Evolutionary conservation across 495 filamentous ascomycete species (phyloP).

Genomic region (Articulospora tetracladia): DNA sequence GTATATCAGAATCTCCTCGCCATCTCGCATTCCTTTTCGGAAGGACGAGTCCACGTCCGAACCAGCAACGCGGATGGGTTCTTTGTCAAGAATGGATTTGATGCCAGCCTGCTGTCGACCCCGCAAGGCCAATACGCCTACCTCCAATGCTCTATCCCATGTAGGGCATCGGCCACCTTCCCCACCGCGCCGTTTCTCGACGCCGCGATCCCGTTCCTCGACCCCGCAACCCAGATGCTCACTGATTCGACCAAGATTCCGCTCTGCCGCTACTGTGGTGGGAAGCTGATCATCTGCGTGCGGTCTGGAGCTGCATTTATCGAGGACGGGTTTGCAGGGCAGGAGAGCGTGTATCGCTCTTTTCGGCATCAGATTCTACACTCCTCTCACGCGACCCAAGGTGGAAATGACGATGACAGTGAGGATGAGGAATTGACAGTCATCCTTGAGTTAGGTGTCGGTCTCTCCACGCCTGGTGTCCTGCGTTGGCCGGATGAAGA

Average conservation of each 20-base stretch:
- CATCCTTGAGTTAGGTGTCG: neutral
- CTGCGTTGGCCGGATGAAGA: neutral
- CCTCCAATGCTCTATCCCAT: neutral
- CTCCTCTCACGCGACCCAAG: neutral
- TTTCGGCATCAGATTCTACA: neutral
- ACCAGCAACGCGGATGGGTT: neutral
- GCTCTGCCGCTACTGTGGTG: neutral
- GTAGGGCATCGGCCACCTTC: neutral
- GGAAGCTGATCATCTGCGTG: neutral
- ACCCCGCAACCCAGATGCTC: neutral
- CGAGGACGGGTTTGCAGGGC: neutral
- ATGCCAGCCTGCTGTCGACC: neutral
- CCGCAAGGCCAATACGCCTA: neutral
- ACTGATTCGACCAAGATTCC: neutral
- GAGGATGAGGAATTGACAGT: neutral
- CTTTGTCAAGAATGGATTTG: conserved; percentile 1
- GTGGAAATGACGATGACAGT: neutral
- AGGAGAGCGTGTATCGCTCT: neutral
- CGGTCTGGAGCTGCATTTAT: neutral
- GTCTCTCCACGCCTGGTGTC: neutral
- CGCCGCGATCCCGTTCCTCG: neutral
- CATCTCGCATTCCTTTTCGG: neutral
- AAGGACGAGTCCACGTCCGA: neutral
- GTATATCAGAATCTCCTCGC: neutral
- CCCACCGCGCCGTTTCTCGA: neutral